Evolutionary conservation across 2,329 filamentous ascomycete genomes (phyloP), one percentile per base, ranked within the genome.

Genomic region (Verticillium longisporum): DNA sequence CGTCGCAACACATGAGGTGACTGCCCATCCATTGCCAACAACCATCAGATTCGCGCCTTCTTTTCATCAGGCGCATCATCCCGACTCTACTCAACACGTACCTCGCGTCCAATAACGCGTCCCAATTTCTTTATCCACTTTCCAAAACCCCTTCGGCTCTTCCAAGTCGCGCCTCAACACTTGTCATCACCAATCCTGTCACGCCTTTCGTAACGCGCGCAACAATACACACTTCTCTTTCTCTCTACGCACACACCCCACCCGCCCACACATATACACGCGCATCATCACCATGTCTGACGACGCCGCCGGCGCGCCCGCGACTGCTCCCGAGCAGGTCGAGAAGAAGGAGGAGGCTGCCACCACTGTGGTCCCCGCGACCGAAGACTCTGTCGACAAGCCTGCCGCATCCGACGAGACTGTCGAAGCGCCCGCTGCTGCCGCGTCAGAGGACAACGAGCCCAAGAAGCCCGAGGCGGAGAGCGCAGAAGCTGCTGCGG

Each of bases 201-300:
- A 36, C 34, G 26, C 34, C 34, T 26, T 50, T 10, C 45, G 63
- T 61, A 45, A 58, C 60, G 57, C 56, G 55, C 62, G 3, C 26
- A 26, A 3, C 26, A 26, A 2, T 26, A 3, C 26, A 26, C 26
- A 4, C 26, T 3, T 26, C 26, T 26, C 4, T 26, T 4, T 26
- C 4, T 26, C 26, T 26, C 26, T 26, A n/a, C n/a, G n/a, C n/a
- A 63, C 60, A 37, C 59, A 4, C 34, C 34, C 2, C 34, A 36
- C 7, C 34, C 34, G 7, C 34, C 7, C n/a, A n/a, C 34, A 36
- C 7, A 36, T 36, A 36, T 13, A 36, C 34, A 36, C 62, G 37
- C 60, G 60, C 59, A 33, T 41, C 10, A 55, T 33, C 67, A 69
- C 68, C 67, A 78, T 78, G 76, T 73, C 75, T 60, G 75, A 78